phyloP scores from a whole-genome alignment of 163 green algal genomes.

The Scenedesmus sp. region DNA sequence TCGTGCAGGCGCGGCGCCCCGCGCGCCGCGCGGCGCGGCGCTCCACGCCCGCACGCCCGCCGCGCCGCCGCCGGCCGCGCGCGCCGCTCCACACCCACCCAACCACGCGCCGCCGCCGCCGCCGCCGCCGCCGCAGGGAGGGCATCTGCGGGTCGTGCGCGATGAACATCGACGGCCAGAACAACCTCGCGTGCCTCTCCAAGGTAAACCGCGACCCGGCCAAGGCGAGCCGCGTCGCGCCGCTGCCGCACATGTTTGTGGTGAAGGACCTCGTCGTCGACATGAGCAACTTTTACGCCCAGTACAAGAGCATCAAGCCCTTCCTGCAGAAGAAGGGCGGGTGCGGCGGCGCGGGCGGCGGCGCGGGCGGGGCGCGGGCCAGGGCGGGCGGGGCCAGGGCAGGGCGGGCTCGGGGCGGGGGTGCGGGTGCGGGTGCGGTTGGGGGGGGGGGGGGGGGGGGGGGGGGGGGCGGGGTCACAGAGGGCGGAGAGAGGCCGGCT shows the following conservation, averaged over 20 bases:
- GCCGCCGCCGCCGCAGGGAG: constrained; percentile 84
- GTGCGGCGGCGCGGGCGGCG: neutral
- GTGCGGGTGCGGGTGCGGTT: neutral
- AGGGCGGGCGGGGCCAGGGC: no score
- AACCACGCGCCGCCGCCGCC: no score
- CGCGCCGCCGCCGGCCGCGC: no score
- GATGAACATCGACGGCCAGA: constrained; percentile 99
- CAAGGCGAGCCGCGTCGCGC: constrained; percentile 80
- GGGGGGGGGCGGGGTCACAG: neutral
- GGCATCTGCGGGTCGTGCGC: constrained; percentile 98
- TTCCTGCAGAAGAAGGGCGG: constrained; percentile 86
- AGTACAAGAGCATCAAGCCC: constrained; percentile 99
- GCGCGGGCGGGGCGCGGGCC: no score
- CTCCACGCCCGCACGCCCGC: no score
- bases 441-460: neutral
- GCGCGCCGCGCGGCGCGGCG: neutral
- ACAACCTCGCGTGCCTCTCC: constrained; percentile 96
- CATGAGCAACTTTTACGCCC: constrained; percentile 99
- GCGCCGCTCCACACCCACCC: no score
- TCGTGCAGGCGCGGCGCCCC: constrained; percentile 80
- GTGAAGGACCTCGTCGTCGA: constrained; percentile 94
- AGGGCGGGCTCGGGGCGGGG: no score
- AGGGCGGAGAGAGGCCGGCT: neutral
- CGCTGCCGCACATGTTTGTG: constrained; percentile 96
- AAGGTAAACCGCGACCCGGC: constrained; percentile 78